phyloP scores from a whole-genome alignment of 345 rosid genomes.

The Tarenaya hassleriana region DNA sequence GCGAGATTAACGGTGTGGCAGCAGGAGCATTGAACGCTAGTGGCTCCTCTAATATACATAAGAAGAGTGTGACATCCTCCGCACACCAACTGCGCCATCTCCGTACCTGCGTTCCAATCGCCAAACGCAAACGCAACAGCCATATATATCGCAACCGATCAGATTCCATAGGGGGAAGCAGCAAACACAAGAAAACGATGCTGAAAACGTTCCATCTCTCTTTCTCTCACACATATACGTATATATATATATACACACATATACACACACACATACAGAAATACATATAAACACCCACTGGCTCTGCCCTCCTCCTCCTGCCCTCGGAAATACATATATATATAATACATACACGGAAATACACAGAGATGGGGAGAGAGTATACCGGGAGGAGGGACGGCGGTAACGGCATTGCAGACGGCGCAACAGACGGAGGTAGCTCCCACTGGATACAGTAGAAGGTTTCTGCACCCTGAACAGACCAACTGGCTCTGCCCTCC shows the following conservation, averaged over 20 bases:
- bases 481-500: slow-evolving; percentile 84
- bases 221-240: too few species aligned
- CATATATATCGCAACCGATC: too few species aligned
- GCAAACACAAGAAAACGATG: slow-evolving; percentile 92
- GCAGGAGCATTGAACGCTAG: slow-evolving; percentile 95
- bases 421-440: slow-evolving; percentile 97
- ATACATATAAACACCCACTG: slow-evolving; percentile 93
- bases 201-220: slow-evolving; percentile 98
- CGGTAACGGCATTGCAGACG: slow-evolving; percentile 97
- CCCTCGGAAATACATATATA: too few species aligned
- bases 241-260: too few species aligned
- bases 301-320: slow-evolving; percentile 44
- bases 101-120: too few species aligned
- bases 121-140: too few species aligned
- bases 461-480: slow-evolving; percentile 94
- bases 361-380: not conserved
- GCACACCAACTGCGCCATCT: slow-evolving; percentile 95
- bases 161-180: slow-evolving; percentile 95
- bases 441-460: slow-evolving; percentile 84
- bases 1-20: slow-evolving; percentile 95
- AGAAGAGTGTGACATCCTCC: slow-evolving; percentile 97
- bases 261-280: slow-evolving; percentile 87
- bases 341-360: too few species aligned
- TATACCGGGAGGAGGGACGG: slow-evolving; percentile 90
- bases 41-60: slow-evolving; percentile 97